These are phyloP conservation scores for Ligustrum vulgare DNA, from an alignment of 257 asterid species.

Conservation along the genomic window DNA sequence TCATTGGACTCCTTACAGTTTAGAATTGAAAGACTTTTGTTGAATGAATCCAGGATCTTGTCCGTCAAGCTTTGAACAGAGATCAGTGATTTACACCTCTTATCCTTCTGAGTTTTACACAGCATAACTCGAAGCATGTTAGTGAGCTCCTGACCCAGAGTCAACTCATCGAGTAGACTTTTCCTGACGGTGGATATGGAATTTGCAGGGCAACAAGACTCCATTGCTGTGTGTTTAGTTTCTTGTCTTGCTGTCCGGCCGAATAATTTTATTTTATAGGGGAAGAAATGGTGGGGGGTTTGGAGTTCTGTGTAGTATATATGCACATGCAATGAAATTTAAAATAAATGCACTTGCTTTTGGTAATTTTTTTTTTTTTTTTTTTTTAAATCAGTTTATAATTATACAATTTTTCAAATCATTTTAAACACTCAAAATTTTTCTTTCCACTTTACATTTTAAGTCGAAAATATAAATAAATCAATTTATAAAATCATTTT, in stretches of 20 bases:
- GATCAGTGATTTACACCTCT: neutral
- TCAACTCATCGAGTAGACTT: conserved; percentile 38
- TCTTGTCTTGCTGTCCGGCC: too few species aligned
- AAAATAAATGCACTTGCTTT: neutral
- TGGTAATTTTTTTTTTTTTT: too few species aligned
- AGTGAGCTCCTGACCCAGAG: conserved; percentile 46
- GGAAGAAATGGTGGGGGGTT: neutral
- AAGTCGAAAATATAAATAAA: too few species aligned
- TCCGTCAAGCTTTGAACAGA: conserved; percentile 33
- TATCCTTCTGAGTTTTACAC: neutral
- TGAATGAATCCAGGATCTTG: conserved; percentile 40
- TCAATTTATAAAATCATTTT: too few species aligned
- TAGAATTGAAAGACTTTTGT: conserved; percentile 39
- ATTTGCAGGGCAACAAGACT: neutral
- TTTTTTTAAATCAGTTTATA: too few species aligned
- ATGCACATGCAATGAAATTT: neutral
- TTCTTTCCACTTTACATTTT: too few species aligned
- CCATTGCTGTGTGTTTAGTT: neutral
- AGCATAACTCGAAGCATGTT: conserved; percentile 39
- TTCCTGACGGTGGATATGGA: conserved; percentile 15
- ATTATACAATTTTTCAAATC: too few species aligned
- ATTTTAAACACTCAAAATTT: too few species aligned
- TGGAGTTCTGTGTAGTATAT: neutral
- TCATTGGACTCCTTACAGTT: conserved; percentile 27
- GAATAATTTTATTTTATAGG: neutral